phyloP scores from a whole-genome alignment of 768 basidiomycete species.

The Tulasnella calospora region DNA sequence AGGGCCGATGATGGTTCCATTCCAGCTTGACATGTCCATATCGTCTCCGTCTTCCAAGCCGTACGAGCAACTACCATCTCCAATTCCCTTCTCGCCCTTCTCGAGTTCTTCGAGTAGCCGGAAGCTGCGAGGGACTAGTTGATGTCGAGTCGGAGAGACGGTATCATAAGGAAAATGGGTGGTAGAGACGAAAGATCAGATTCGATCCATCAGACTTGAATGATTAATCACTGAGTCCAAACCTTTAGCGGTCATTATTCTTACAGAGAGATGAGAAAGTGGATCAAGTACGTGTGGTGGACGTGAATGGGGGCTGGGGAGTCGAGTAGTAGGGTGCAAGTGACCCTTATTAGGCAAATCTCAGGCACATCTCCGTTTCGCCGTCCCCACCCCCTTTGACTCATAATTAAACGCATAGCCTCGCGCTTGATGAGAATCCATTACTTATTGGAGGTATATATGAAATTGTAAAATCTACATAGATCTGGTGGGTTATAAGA shows the following conservation, averaged over 20 bases:
- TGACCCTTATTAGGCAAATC: background rate
- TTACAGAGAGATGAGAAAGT: background rate
- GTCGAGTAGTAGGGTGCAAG: background rate
- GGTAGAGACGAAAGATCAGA: background rate
- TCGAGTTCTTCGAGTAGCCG: constrained; percentile 96
- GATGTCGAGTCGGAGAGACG: background rate
- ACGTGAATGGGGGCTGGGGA: background rate
- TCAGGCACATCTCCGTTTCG: constrained; percentile 7
- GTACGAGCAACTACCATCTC: constrained; percentile 96
- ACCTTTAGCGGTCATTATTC: background rate
- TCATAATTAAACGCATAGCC: background rate
- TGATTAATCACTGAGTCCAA: background rate
- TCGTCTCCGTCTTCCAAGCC: constrained; percentile 94
- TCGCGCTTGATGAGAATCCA: background rate
- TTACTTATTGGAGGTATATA: background rate
- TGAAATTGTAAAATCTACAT: background rate
- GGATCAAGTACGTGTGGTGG: background rate
- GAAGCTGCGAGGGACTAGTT: constrained; percentile 89
- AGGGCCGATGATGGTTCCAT: constrained; percentile 97
- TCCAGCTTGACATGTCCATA: constrained; percentile 97
- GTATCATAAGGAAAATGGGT: background rate
- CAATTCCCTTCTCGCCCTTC: constrained; percentile 99
- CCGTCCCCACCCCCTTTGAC: background rate
- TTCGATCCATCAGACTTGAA: background rate
- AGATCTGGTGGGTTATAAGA: background rate